Conservation (phyloP, 2,329 filamentous ascomycete species). For the Cadophora luteo-olivacea region DNA sequence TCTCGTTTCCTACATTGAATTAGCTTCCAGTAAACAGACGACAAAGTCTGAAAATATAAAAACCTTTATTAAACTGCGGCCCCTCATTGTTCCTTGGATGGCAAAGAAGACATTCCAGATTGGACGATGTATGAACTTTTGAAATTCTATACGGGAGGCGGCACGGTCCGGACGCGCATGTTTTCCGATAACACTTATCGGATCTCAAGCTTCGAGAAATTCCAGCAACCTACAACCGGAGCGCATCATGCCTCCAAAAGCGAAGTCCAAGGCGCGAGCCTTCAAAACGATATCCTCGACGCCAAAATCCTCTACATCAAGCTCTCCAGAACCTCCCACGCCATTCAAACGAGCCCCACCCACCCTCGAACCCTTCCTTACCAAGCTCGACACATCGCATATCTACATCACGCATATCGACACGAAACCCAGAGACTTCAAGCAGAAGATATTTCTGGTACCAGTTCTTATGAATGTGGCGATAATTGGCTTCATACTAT, state of each 20-base stretch:
- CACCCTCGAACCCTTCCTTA: slow-evolving; percentile 32
- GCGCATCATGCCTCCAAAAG: slow-evolving; percentile 43
- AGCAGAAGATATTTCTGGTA: slow-evolving; percentile 82
- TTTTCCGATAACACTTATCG: slow-evolving; percentile 5
- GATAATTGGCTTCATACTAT: slow-evolving; percentile 68
- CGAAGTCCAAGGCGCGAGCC: slow-evolving; percentile 40
- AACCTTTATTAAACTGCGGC: slow-evolving; percentile 42
- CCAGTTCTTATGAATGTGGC: slow-evolving; percentile 77
- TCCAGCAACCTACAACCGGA: slow-evolving; percentile 9
- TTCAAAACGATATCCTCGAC: slow-evolving; percentile 32
- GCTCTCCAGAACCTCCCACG: slow-evolving; percentile 51
- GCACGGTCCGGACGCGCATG: neutral
- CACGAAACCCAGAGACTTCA: slow-evolving; percentile 70
- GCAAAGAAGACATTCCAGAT: slow-evolving; percentile 17
- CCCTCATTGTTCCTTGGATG: slow-evolving; percentile 40
- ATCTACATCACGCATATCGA: slow-evolving; percentile 90
- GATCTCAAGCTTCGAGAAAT: slow-evolving; percentile 12
- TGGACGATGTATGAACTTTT: slow-evolving; percentile 16
- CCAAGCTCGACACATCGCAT: slow-evolving; percentile 70
- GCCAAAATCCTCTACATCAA: slow-evolving; percentile 25
- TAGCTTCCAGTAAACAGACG: slow-evolving; percentile 14
- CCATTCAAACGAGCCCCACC: slow-evolving; percentile 72
- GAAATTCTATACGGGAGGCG: slow-evolving; percentile 31
- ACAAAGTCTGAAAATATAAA: neutral
- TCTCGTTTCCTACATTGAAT: slow-evolving; percentile 38